Base-by-base conservation (phyloP, 371 early-diverging fungal genomes). In the Globomyces sp. region DNA sequence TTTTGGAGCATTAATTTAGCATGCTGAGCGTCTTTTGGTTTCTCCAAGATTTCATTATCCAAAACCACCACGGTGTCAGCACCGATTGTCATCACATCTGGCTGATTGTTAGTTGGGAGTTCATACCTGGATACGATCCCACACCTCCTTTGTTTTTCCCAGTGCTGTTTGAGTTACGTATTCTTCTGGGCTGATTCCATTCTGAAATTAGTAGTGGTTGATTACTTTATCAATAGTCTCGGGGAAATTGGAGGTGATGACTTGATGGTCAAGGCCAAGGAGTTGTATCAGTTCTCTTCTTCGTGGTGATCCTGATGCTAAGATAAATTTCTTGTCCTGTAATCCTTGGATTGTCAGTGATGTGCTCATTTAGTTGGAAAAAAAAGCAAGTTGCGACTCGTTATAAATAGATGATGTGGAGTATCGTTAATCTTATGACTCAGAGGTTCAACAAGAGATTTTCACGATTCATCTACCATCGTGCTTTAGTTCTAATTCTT, bases 231-330 rank as follows among this genome's bases (percentile, higher is more conserved):
- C 85, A 1, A 87, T 77, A 34, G 74, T 82, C 64, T 88, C 88
- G 11, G 84, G 78, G 66, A 87, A 88, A 9, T 71, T 75, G 50
- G 86, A 87, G 2, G 84, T 78, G 0, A 89, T 80, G 2, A 91
- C 84, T 8, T 48, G 13, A 61, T 34, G 10, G 13, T 4, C 10
- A 13, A 70, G 48, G 73, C 82, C 89, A 69, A 92, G 76, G 5
- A 81, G 74, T 47, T 74, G 69, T 57, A 94, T 74, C 52, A 94
- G 88, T 57, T 93, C 90, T 68, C 80, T 83, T 64, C 94, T 84
- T 39, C 93, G 83, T 1, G 90, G 92, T 2, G 92, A 92, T 4
- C 86, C 86, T 2, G 93, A 93, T 34, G 91, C 94, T 36, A 94
- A 80, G 36, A 94, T 70, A 50, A 92, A 74, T 9, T 48, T 42